Percentiles rank a stretch among this genome's conserved stretches.
These are phyloP conservation scores for Echinosophora koreensis DNA, from an alignment of 306 rosid genomes.

Conservation along the genomic window DNA sequence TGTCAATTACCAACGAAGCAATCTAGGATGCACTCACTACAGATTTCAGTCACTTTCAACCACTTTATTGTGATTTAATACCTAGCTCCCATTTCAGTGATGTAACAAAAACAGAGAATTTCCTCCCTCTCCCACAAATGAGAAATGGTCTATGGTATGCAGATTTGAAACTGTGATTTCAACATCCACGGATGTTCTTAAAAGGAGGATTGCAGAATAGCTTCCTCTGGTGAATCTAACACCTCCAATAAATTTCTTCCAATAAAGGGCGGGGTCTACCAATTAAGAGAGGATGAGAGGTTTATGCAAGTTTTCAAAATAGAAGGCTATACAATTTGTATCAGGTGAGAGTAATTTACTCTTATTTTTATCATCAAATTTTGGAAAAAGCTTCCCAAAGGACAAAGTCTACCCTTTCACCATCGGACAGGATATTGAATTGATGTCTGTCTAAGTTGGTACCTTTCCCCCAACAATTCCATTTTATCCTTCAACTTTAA, in stretches of 20 bases:
- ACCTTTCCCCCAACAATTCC: neutral
- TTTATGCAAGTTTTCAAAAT: slow-evolving; percentile 16
- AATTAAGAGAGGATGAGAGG: neutral
- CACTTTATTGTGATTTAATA: slow-evolving; percentile 1
- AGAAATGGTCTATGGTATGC: neutral
- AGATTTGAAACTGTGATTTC: slow-evolving; percentile 5
- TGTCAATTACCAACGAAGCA: slow-evolving; percentile 5
- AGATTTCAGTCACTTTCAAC: slow-evolving; percentile 31
- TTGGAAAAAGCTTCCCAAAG: neutral
- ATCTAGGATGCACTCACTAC: slow-evolving; percentile 36
- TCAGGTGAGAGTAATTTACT: slow-evolving; percentile 14
- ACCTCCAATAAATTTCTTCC: slow-evolving; percentile 9
- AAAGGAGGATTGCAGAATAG: slow-evolving; percentile 6
- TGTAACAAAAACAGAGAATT: neutral
- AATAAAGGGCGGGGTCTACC: neutral
- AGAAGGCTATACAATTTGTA: neutral
- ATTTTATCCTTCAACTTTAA: slow-evolving; percentile 13
- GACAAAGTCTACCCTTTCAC: neutral
- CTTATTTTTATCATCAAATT: slow-evolving; percentile 4
- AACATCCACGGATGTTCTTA: slow-evolving; percentile 10
- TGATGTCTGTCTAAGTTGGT: neutral
- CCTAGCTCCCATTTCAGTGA: slow-evolving; percentile 2
- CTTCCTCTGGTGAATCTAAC: slow-evolving; percentile 26
- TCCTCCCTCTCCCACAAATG: neutral
- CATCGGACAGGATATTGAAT: slow-evolving; percentile 13